Percentiles rank a stretch among this genome's conserved stretches.
These are phyloP conservation scores for Geum urbanum DNA, from an alignment of 306 rosid genomes.

Conservation along the genomic window DNA sequence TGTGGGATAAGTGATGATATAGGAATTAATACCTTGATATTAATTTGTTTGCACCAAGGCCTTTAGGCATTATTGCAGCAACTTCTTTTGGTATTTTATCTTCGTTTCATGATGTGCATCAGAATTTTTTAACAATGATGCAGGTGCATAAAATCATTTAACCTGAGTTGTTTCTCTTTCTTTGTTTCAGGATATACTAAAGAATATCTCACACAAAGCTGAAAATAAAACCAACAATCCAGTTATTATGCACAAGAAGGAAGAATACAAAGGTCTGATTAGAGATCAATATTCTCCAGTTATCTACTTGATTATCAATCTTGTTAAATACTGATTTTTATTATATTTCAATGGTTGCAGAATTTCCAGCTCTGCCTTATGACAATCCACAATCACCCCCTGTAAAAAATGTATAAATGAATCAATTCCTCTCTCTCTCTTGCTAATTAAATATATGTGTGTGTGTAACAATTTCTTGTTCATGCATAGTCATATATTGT, in stretches of 20 bases:
- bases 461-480: background rate
- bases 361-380: slow-evolving; percentile 35
- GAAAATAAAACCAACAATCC: slow-evolving; percentile 34
- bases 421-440: slow-evolving; percentile 15
- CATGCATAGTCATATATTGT: slow-evolving; percentile 5
- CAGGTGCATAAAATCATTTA: slow-evolving; percentile 15
- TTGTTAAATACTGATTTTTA: background rate
- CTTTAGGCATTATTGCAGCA: background rate
- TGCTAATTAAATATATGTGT: too few species aligned
- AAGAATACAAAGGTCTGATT: slow-evolving; percentile 39
- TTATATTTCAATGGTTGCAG: slow-evolving; percentile 39
- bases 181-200: slow-evolving; percentile 56
- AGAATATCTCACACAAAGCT: slow-evolving; percentile 36
- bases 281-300: slow-evolving; percentile 16
- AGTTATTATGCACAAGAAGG: slow-evolving; percentile 22
- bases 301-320: slow-evolving; percentile 6
- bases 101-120: background rate
- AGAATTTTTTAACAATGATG: background rate
- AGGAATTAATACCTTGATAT: background rate
- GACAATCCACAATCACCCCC: slow-evolving; percentile 39
- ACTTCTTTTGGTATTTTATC: background rate
- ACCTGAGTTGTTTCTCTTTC: slow-evolving; percentile 23
- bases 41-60: background rate
- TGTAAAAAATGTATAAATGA: slow-evolving; percentile 45
- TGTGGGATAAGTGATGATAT: background rate